Conservation (phyloP, 306 rosid genomes). For the Gleditsia sinensis region DNA sequence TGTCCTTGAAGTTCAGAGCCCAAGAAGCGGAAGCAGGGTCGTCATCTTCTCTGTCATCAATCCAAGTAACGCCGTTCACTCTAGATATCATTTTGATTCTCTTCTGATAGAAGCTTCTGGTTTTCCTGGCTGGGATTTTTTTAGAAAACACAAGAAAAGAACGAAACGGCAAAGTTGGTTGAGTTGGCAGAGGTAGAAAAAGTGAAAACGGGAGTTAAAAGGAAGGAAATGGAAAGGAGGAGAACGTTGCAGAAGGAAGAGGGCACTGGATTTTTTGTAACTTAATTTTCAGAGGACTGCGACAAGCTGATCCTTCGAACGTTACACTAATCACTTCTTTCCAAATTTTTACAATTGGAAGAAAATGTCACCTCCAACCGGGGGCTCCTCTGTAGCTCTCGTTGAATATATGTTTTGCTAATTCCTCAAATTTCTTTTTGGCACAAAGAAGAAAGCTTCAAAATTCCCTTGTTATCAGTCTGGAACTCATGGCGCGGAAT, state of each 20-base stretch:
- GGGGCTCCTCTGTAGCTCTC: too few species aligned
- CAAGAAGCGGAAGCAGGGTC: conserved; percentile 42
- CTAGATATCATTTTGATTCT: conserved; percentile 43
- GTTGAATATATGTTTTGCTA: too few species aligned
- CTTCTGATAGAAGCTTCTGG: background rate
- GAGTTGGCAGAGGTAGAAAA: background rate
- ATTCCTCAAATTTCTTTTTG: too few species aligned
- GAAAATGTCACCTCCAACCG: too few species aligned
- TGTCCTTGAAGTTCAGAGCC: conserved; percentile 29
- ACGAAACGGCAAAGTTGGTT: background rate
- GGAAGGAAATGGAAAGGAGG: background rate
- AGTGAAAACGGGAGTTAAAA: conserved; percentile 6
- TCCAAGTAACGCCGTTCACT: conserved; percentile 42
- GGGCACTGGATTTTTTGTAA: conserved; percentile 20
- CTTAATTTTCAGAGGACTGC: background rate
- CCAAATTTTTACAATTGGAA: too few species aligned
- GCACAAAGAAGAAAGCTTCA: too few species aligned
- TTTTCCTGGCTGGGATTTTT: background rate
- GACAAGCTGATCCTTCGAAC: conserved; percentile 1
- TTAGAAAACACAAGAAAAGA: background rate
- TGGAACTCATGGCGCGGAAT: too few species aligned
- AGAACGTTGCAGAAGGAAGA: conserved; percentile 6
- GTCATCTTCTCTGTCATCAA: conserved; percentile 46
- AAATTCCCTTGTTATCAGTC: too few species aligned
- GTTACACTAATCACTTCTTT: conserved; percentile 15